Evolutionary conservation across 1,284 basidiomycete genomes (phyloP).

Genomic region (Cystobasidium slooffiae): DNA sequence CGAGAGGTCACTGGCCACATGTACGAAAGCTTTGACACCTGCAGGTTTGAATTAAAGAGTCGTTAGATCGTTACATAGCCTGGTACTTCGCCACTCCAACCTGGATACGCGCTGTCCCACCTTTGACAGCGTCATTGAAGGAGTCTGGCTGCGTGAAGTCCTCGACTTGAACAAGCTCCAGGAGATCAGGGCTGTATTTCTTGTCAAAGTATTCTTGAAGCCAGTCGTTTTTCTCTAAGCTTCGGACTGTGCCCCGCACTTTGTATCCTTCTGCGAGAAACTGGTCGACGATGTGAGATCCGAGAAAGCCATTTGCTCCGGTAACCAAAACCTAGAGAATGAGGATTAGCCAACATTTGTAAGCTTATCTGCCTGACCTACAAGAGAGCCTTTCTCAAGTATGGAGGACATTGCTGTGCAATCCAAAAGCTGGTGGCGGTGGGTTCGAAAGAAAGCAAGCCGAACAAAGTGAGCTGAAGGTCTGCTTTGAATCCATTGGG

Average conservation of each 20-base stretch:
- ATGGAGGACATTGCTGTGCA: not conserved
- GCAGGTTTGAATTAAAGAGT: not conserved
- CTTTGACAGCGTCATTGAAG: slow-evolving; percentile 45
- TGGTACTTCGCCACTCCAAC: slow-evolving; percentile 18
- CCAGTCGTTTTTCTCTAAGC: slow-evolving; percentile 30
- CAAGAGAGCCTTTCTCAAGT: slow-evolving; percentile 9
- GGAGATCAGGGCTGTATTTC: slow-evolving; percentile 12
- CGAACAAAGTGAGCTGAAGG: not conserved
- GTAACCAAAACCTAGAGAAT: slow-evolving; percentile 28
- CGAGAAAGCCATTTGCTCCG: slow-evolving; percentile 43
- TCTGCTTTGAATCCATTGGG: not conserved
- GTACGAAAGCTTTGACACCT: slow-evolving; percentile 36
- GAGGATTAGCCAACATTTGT: not conserved
- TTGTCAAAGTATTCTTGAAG: slow-evolving; percentile 38
- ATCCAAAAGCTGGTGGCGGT: not conserved
- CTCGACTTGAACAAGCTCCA: slow-evolving; percentile 39
- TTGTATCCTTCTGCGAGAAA: slow-evolving; percentile 35
- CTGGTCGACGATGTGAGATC: slow-evolving; percentile 40
- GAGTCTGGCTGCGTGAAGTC: slow-evolving; percentile 36
- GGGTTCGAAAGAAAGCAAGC: not conserved
- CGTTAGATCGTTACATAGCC: not conserved
- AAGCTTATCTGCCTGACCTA: not conserved
- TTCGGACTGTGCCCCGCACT: slow-evolving; percentile 44
- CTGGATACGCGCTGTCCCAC: slow-evolving; percentile 24
- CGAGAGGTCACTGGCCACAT: slow-evolving; percentile 45